A percentile compares a stretch with the other conserved stretches of the same genome.
Conservation (phyloP, 164 flowering plant species). For the Chimonanthus praecox region DNA sequence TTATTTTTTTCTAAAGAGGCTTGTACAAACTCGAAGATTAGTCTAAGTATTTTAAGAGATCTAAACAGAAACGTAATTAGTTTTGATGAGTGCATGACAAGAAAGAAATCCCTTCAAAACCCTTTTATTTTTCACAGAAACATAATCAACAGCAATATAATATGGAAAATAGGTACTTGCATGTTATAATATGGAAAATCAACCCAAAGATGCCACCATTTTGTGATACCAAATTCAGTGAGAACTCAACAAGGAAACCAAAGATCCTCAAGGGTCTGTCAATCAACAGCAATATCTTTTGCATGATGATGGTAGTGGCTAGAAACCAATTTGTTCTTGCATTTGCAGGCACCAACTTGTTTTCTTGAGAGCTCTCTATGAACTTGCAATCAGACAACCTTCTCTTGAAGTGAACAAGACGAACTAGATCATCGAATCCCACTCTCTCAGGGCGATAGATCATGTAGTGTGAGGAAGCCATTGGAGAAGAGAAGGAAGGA, state of each 20-base stretch:
- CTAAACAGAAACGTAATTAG: too few relatives aligned
- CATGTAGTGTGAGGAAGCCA: constrained; percentile 5
- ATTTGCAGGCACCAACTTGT: not conserved
- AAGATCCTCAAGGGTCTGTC: constrained; percentile 1
- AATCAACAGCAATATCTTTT: constrained; percentile 10
- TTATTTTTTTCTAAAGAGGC: too few relatives aligned
- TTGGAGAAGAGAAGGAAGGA: not conserved
- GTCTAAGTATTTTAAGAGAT: too few relatives aligned
- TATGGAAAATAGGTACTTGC: not conserved
- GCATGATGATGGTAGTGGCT: not conserved
- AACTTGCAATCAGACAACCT: constrained; percentile 1
- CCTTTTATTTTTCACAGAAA: not conserved
- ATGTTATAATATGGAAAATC: not conserved
- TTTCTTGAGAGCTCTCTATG: not conserved
- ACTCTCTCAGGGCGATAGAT: constrained; percentile 6
- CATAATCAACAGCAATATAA: not conserved
- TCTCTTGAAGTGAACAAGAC: constrained; percentile 6
- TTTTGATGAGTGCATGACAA: too few relatives aligned
- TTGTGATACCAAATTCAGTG: constrained; percentile 13
- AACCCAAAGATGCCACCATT: constrained; percentile 15
- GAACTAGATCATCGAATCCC: constrained; percentile 10
- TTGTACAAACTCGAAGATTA: too few relatives aligned
- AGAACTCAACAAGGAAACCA: constrained; percentile 13
- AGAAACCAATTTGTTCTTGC: not conserved
- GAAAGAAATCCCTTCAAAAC: too few relatives aligned